Evolutionary conservation across 768 basidiomycete species (phyloP).

Genomic region (Suillus fuscotomentosus): DNA sequence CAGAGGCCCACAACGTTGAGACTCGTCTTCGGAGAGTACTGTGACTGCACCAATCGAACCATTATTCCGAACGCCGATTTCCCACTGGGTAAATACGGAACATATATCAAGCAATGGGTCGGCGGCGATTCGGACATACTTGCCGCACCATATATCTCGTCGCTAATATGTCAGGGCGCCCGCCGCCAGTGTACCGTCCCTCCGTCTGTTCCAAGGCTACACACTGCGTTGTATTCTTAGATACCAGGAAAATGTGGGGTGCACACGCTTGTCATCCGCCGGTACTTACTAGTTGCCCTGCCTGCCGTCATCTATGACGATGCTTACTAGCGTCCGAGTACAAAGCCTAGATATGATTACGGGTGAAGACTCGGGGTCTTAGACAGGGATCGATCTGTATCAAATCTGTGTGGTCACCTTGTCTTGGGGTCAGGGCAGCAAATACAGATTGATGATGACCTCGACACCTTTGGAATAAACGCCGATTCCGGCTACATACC

Average conservation of each 20-base stretch:
- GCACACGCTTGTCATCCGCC: background rate
- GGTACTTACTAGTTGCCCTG: background rate
- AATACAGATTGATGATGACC: constrained; percentile 3
- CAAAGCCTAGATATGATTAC: background rate
- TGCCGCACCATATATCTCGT: background rate
- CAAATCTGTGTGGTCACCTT: background rate
- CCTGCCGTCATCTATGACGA: background rate
- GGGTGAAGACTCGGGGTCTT: background rate
- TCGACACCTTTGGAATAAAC: background rate
- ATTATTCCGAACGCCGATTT: background rate
- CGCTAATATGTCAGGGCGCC: background rate
- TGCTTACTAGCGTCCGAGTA: background rate
- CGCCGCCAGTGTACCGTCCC: too few relatives aligned
- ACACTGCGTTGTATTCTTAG: background rate
- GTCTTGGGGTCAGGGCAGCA: background rate
- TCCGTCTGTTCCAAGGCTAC: background rate
- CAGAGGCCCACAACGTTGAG: background rate
- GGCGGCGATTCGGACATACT: background rate
- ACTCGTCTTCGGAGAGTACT: background rate
- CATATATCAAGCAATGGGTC: background rate
- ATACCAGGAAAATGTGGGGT: background rate
- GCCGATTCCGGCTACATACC: background rate
- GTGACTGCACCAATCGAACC: background rate
- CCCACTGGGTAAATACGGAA: background rate
- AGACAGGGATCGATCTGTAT: background rate